These are phyloP conservation scores for Viola odorata DNA, from an alignment of 345 rosid genomes.

Conservation along the genomic window DNA sequence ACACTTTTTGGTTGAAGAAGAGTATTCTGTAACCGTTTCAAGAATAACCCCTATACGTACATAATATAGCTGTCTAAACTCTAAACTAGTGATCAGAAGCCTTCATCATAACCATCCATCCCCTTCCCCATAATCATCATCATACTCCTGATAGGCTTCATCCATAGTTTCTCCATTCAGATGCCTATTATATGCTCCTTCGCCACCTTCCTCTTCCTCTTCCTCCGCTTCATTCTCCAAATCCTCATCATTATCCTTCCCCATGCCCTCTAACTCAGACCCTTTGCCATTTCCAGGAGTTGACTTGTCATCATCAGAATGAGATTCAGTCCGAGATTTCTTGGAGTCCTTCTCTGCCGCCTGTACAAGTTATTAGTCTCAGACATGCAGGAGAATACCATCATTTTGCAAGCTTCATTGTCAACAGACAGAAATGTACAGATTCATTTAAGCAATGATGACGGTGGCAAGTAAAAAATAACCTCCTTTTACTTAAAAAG, in stretches of 20 bases:
- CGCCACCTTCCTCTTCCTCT: conserved; percentile 17
- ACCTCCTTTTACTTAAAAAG: no score
- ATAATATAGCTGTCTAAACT: no score
- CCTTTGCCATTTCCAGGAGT: conserved; percentile 5
- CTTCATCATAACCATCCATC: not conserved
- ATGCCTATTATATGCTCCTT: conserved; percentile 7
- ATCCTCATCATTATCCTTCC: not conserved
- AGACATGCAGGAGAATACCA: no score
- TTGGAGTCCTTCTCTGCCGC: conserved; percentile 12
- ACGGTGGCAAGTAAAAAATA: no score
- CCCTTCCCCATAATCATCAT: conserved; percentile 17
- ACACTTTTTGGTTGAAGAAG: no score
- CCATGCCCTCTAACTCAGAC: conserved; percentile 6
- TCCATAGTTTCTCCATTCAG: conserved; percentile 18
- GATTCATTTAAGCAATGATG: no score
- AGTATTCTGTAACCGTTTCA: no score
- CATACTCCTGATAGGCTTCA: conserved; percentile 20
- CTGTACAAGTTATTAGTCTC: not conserved
- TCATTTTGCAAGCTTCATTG: no score
- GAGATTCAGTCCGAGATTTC: conserved; percentile 29
- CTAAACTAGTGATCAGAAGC: no score
- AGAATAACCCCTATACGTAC: no score
- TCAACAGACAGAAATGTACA: no score
- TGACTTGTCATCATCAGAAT: conserved; percentile 18
- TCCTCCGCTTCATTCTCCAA: not conserved